Conservation (phyloP, 257 asterid genomes). For the Linderniella brevidens region DNA sequence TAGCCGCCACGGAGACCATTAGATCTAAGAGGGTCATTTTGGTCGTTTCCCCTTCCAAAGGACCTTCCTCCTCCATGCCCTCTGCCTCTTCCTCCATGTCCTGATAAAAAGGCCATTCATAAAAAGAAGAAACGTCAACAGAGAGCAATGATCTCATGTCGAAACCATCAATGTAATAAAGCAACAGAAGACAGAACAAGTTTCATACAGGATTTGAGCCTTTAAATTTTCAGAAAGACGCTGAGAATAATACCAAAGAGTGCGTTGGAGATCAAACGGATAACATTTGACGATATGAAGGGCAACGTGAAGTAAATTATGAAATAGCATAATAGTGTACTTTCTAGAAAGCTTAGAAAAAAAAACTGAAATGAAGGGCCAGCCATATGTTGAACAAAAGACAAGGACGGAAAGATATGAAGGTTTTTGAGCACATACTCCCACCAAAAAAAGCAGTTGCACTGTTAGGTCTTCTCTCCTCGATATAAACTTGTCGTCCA, state of each 20-base stretch:
- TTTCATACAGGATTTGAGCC: too few relatives aligned
- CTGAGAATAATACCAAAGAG: too few relatives aligned
- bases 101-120: conserved; percentile 25
- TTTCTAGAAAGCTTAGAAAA: too few relatives aligned
- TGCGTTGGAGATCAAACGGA: too few relatives aligned
- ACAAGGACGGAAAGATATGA: conserved; percentile 2
- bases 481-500: conserved; percentile 60
- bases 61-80: conserved; percentile 41
- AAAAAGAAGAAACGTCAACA: conserved; percentile 9
- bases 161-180: too few relatives aligned
- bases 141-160: neutral
- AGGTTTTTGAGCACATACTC: conserved; percentile 26
- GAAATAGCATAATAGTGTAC: too few relatives aligned
- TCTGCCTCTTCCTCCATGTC: conserved; percentile 43
- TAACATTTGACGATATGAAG: too few relatives aligned
- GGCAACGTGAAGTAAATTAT: too few relatives aligned
- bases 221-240: too few relatives aligned
- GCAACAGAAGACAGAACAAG: neutral
- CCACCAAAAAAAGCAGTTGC: conserved; percentile 46
- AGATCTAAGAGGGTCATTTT: conserved; percentile 7
- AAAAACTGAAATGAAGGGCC: too few relatives aligned
- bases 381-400: too few relatives aligned
- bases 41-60: conserved; percentile 29
- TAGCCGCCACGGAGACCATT: conserved; percentile 24
- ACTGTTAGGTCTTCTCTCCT: conserved; percentile 49